Percentiles rank a stretch among this genome's conserved stretches.
Evolutionary conservation across 1,139 yeast species (phyloP).

Genomic region (Torulaspora globosa): DNA sequence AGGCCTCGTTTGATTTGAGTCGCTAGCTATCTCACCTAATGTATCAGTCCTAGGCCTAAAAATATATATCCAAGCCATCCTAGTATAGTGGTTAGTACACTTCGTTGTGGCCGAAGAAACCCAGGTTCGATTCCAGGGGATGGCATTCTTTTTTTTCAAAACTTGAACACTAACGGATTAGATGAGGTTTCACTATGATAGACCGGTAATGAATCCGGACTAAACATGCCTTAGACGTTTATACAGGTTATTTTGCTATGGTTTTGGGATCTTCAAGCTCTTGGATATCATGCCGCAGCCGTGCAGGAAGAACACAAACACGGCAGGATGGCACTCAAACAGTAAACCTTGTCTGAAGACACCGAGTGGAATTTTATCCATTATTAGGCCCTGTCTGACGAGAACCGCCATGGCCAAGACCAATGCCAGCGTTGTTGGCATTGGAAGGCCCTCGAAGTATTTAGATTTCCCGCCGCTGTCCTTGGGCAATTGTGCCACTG

Average conservation of each 20-base stretch:
- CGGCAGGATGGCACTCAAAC: slow-evolving; percentile 71
- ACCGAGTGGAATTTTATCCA: slow-evolving; percentile 61
- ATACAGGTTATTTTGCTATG: slow-evolving; percentile 39
- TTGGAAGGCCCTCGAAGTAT: slow-evolving; percentile 91
- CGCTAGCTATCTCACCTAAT: too few relatives aligned
- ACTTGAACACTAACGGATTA: too few relatives aligned
- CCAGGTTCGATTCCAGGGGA: slow-evolving; percentile 41
- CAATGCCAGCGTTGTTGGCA: slow-evolving; percentile 78
- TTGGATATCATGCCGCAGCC: slow-evolving; percentile 93
- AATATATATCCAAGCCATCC: slow-evolving; percentile 27
- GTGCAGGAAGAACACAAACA: slow-evolving; percentile 61
- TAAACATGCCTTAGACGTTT: neutral
- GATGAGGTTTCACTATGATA: too few relatives aligned
- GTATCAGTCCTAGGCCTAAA: too few relatives aligned
- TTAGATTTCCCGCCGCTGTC: slow-evolving; percentile 77
- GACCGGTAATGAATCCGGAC: neutral
- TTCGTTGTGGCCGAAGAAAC: slow-evolving; percentile 42
- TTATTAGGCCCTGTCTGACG: slow-evolving; percentile 47
- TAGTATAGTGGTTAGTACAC: slow-evolving; percentile 32
- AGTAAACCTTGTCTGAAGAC: slow-evolving; percentile 48
- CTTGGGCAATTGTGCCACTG: slow-evolving; percentile 88
- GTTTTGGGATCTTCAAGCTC: slow-evolving; percentile 85
- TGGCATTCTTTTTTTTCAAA: slow-evolving; percentile 22
- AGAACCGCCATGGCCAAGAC: slow-evolving; percentile 68
- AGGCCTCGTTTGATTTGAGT: too few relatives aligned